These are phyloP conservation scores for Starmerella sp. DNA, from an alignment of 805 yeast genomes.

Conservation along the genomic window DNA sequence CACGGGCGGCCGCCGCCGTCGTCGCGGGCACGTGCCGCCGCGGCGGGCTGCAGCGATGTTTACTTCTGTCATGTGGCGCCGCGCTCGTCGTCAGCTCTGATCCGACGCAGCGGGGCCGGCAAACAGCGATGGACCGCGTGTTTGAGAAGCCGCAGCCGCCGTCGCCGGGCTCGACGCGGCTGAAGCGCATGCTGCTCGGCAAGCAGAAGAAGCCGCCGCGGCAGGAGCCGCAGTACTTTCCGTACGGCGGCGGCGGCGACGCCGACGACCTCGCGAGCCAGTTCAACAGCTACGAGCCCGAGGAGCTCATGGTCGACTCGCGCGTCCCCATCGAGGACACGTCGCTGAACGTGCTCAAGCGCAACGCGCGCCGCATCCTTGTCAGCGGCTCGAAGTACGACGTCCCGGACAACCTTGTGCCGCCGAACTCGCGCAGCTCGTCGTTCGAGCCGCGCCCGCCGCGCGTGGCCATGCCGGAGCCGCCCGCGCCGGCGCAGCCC, in stretches of 20 bases:
- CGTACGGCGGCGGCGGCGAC: constrained; percentile 16
- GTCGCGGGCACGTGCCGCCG: too few species aligned
- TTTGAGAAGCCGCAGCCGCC: constrained; percentile 3
- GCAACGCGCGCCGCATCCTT: constrained; percentile 4
- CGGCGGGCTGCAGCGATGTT: background rate
- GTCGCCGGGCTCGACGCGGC: background rate
- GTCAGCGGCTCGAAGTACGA: constrained; percentile 16
- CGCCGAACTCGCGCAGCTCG: constrained; percentile 1
- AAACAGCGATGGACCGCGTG: constrained; percentile 11
- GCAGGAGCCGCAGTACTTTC: constrained; percentile 13
- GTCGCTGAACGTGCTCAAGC: constrained; percentile 1
- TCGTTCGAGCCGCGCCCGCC: background rate
- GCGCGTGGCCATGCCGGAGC: background rate
- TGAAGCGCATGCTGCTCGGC: constrained; percentile 1
- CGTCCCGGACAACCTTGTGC: background rate
- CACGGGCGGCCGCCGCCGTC: too few species aligned
- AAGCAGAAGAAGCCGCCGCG: background rate
- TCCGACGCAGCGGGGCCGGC: too few species aligned
- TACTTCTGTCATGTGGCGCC: background rate
- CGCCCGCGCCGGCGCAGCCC: background rate
- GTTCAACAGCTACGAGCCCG: constrained; percentile 19
- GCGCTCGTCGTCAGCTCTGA: too few species aligned
- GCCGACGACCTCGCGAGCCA: background rate
- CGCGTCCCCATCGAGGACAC: constrained; percentile 6
- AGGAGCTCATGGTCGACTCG: constrained; percentile 16